Evolutionary conservation across 768 basidiomycete genomes (phyloP).

Genomic region (Auriculariales sp.): DNA sequence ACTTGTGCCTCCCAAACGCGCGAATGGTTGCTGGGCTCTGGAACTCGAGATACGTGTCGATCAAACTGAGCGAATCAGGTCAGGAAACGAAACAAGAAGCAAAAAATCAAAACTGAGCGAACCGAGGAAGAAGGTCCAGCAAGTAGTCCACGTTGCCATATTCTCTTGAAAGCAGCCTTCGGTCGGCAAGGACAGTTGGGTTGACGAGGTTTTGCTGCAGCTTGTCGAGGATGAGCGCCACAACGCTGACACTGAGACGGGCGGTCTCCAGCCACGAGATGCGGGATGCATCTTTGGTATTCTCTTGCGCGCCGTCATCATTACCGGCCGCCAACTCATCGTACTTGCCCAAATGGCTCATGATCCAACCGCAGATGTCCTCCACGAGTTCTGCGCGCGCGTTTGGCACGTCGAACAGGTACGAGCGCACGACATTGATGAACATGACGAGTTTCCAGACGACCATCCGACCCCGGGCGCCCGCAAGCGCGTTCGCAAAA

Average conservation of each 20-base stretch:
- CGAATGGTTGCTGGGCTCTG: constrained; percentile 49
- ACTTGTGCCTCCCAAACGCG: constrained; percentile 53
- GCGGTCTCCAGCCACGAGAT: constrained; percentile 82
- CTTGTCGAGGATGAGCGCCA: constrained; percentile 83
- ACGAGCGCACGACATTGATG: constrained; percentile 77
- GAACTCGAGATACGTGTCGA: constrained; percentile 81
- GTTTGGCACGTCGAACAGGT: constrained; percentile 71
- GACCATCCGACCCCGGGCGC: constrained; percentile 72
- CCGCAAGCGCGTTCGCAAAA: constrained; percentile 62
- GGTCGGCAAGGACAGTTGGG: constrained; percentile 46
- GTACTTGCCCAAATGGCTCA: constrained; percentile 84
- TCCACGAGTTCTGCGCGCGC: constrained; percentile 73
- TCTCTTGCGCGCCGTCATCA: constrained; percentile 46
- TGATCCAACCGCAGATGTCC: constrained; percentile 83
- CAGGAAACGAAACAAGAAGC: neutral
- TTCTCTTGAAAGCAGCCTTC: constrained; percentile 53
- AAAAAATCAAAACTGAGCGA: constrained; percentile 11
- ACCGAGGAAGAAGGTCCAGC: constrained; percentile 74
- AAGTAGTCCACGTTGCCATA: constrained; percentile 86
- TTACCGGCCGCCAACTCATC: constrained; percentile 62
- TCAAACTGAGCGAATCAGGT: constrained; percentile 32
- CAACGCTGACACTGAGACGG: constrained; percentile 77
- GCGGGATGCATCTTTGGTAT: constrained; percentile 53
- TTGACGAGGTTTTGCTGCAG: constrained; percentile 67
- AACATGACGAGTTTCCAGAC: constrained; percentile 93